Percentiles rank a stretch among this genome's conserved stretches.
phyloP scores from a whole-genome alignment of 352 stramenopile genomes.

The Thraustotheca clavata region DNA sequence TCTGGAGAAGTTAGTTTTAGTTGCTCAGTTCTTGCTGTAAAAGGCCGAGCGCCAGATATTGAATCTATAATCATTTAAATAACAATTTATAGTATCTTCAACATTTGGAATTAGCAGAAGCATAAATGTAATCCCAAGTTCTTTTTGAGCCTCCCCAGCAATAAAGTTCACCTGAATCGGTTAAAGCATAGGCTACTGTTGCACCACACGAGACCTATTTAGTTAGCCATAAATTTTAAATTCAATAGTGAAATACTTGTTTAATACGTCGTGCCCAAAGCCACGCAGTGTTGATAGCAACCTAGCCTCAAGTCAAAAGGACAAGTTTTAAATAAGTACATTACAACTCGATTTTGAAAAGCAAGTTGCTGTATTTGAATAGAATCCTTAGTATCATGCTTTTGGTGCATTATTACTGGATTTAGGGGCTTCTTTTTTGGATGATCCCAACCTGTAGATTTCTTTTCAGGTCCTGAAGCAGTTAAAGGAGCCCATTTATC shows the following conservation, averaged over 20 bases:
- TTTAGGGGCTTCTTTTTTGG: not conserved
- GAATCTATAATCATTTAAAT: not conserved
- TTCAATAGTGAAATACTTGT: constrained; percentile 24
- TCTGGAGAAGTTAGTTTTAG: constrained; percentile 7
- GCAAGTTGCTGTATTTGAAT: constrained; percentile 25
- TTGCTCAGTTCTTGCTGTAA: constrained; percentile 14
- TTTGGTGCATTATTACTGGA: constrained; percentile 25
- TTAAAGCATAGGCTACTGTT: constrained; percentile 51
- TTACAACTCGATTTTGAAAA: constrained; percentile 33
- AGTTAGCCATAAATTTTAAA: not conserved
- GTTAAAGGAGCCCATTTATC: not conserved
- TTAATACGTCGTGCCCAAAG: constrained; percentile 62
- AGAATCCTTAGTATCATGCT: constrained; percentile 26
- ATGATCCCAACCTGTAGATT: not conserved
- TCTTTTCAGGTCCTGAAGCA: not conserved
- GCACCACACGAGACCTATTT: constrained; percentile 27
- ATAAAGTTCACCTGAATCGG: constrained; percentile 58
- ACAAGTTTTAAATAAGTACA: not conserved
- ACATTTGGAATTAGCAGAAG: not conserved
- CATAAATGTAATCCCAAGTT: constrained; percentile 65
- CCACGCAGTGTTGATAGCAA: constrained; percentile 58
- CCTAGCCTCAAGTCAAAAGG: constrained; percentile 31
- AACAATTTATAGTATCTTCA: not conserved
- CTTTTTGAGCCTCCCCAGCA: constrained; percentile 69
- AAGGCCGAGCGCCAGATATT: not conserved